Evolutionary conservation across 148 eudicot genomes (phyloP).

Genomic region (Rhododendron henanense): DNA sequence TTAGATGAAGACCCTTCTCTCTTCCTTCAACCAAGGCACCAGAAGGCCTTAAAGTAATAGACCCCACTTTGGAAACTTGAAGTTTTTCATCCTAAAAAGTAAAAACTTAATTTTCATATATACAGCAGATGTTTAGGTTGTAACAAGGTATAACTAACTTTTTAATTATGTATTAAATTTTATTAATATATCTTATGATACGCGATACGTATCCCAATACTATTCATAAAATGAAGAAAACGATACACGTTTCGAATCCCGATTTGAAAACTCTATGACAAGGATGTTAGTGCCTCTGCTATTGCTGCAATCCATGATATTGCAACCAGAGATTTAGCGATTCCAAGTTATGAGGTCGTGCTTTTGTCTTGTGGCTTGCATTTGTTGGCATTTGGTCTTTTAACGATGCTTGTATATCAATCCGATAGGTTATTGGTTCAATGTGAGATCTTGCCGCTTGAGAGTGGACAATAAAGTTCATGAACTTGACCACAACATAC

Average conservation of each 20-base stretch:
- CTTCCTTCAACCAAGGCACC: too few species aligned
- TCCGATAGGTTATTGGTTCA: background rate
- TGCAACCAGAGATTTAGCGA: background rate
- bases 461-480: conserved; percentile 1
- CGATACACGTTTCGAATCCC: background rate
- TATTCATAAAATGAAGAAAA: background rate
- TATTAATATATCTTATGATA: background rate
- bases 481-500: background rate
- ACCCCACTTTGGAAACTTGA: too few species aligned
- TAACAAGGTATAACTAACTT: too few species aligned
- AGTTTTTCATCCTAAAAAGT: too few species aligned
- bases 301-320: background rate
- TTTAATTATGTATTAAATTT: too few species aligned
- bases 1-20: too few species aligned
- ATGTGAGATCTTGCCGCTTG: background rate
- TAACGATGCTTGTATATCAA: background rate
- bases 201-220: too few species aligned
- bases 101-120: too few species aligned
- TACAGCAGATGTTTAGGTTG: too few species aligned
- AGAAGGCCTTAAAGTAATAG: too few species aligned
- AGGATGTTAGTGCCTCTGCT: background rate
- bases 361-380: background rate
- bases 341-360: background rate
- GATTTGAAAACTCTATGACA: background rate
- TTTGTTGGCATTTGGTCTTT: background rate